phyloP scores from a whole-genome alignment of 495 filamentous ascomycete species.

The Lentithecium fluviatile region DNA sequence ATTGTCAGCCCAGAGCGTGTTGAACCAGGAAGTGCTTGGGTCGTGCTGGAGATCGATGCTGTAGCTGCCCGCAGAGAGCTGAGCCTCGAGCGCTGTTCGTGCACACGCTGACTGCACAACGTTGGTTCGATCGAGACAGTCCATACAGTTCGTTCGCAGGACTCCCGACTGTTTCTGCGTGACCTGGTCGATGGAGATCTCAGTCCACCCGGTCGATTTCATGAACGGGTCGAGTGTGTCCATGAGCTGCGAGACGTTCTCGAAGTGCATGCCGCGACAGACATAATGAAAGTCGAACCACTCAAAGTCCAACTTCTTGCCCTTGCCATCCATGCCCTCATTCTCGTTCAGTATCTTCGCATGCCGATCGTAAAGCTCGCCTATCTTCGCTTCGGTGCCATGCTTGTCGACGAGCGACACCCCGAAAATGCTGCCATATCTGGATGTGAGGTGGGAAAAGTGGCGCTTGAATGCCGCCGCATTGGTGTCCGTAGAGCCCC shows the following conservation, averaged over 20 bases:
- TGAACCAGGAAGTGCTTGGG: slow-evolving; percentile 83
- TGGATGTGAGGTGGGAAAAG: slow-evolving; percentile 61
- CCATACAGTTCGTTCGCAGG: slow-evolving; percentile 93
- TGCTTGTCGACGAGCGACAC: slow-evolving; percentile 85
- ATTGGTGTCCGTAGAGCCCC: slow-evolving; percentile 75
- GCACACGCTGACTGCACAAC: slow-evolving; percentile 87
- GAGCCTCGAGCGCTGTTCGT: slow-evolving; percentile 69
- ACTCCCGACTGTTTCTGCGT: slow-evolving; percentile 64
- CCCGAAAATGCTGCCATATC: slow-evolving; percentile 75
- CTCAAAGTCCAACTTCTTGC: slow-evolving; percentile 64
- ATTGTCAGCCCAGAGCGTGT: slow-evolving; percentile 93
- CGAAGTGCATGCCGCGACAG: slow-evolving; percentile 95
- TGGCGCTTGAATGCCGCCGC: slow-evolving; percentile 74
- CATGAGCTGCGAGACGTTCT: slow-evolving; percentile 80
- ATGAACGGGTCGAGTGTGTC: slow-evolving; percentile 64
- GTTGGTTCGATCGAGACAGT: slow-evolving; percentile 91
- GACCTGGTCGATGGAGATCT: slow-evolving; percentile 42
- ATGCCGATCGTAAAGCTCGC: slow-evolving; percentile 69
- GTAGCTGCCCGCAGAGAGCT: slow-evolving; percentile 71
- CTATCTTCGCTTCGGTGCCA: slow-evolving; percentile 73
- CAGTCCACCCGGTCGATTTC: slow-evolving; percentile 58
- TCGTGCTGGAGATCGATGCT: slow-evolving; percentile 66
- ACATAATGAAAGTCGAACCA: slow-evolving; percentile 96
- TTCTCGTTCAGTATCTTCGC: slow-evolving; percentile 62
- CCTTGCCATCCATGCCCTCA: slow-evolving; percentile 52